phyloP scores from a whole-genome alignment of 257 asterid species.

The Solanum piurae region DNA sequence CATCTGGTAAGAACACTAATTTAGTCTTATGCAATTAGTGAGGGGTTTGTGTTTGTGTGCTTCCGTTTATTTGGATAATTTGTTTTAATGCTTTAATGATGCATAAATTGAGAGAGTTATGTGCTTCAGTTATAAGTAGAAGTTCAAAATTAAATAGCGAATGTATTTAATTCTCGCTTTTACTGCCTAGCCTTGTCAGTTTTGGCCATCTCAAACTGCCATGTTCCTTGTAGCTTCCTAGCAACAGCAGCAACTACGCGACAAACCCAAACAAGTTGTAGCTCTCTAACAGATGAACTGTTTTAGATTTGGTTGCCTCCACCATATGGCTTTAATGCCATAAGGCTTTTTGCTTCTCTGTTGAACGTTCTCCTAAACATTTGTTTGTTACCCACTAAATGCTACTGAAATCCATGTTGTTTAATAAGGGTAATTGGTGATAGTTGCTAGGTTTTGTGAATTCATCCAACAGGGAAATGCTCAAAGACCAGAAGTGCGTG shows the following conservation, averaged over 20 bases:
- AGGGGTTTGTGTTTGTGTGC: neutral
- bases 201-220: neutral
- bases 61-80: neutral
- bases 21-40: neutral
- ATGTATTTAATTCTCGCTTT: neutral
- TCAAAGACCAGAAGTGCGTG: slow-evolving; percentile 98
- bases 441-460: slow-evolving; percentile 6
- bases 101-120: neutral
- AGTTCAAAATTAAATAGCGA: neutral
- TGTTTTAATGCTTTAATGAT: neutral
- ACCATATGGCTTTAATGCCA: neutral
- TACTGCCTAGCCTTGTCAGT: neutral
- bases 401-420: neutral
- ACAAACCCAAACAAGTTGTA: neutral
- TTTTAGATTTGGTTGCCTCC: neutral
- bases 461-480: slow-evolving; percentile 75
- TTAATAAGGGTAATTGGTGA: slow-evolving; percentile 1
- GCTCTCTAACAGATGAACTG: neutral
- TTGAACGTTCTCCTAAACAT: neutral
- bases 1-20: neutral
- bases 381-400: neutral
- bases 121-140: neutral
- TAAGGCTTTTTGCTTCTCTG: neutral
- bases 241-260: neutral
- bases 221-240: neutral